These are phyloP conservation scores for Podaxis carcinomalis DNA, from an alignment of 768 basidiomycete genomes.

Conservation along the genomic window DNA sequence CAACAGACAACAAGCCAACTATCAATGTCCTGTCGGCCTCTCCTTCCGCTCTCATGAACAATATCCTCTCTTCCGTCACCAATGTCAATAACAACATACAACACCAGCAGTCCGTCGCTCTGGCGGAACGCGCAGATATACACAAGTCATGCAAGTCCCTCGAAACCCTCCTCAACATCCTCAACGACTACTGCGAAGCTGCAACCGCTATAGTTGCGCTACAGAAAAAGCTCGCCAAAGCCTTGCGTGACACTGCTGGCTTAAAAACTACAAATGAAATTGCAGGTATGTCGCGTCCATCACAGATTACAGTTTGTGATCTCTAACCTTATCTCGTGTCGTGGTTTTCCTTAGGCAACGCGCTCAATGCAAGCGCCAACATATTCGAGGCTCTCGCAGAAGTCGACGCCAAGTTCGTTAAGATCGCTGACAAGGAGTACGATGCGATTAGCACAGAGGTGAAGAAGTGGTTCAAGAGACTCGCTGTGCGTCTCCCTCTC, in stretches of 20 bases:
- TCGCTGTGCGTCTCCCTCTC: slow-evolving; percentile 48
- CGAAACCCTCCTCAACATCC: slow-evolving; percentile 58
- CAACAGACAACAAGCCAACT: neutral
- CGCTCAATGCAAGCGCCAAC: slow-evolving; percentile 57
- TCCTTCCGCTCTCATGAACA: slow-evolving; percentile 1
- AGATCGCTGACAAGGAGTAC: slow-evolving; percentile 71
- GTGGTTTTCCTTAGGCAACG: slow-evolving; percentile 48
- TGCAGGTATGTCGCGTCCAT: slow-evolving; percentile 45
- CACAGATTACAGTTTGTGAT: neutral
- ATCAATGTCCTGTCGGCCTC: neutral
- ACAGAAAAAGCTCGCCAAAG: slow-evolving; percentile 75
- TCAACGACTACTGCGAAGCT: slow-evolving; percentile 76
- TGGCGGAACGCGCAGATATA: slow-evolving; percentile 62
- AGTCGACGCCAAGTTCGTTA: slow-evolving; percentile 71
- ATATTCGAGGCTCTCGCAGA: slow-evolving; percentile 71
- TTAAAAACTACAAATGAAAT: slow-evolving; percentile 58
- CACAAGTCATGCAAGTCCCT: slow-evolving; percentile 80
- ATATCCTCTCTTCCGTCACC: neutral
- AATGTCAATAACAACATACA: neutral
- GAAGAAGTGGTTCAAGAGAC: slow-evolving; percentile 85
- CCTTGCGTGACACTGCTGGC: slow-evolving; percentile 59
- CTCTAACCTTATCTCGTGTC: slow-evolving; percentile 11
- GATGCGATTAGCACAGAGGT: slow-evolving; percentile 60
- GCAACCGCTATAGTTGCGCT: slow-evolving; percentile 53
- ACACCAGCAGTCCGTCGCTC: neutral